phyloP scores from a whole-genome alignment of 768 basidiomycete genomes.

The Tulasnella sp. region DNA sequence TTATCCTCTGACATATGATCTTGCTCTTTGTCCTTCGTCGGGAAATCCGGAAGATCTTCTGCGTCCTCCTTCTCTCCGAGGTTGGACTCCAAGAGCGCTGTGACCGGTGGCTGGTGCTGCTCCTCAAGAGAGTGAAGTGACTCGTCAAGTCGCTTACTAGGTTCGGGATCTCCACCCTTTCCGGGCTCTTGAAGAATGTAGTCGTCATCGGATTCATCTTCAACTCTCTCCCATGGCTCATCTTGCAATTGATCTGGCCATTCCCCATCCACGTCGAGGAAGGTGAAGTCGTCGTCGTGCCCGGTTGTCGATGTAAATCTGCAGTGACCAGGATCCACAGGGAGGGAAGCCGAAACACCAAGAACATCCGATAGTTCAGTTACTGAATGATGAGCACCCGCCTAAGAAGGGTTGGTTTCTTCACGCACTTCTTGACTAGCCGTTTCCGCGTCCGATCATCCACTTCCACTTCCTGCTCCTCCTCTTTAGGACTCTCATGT shows the following conservation, averaged over 20 bases:
- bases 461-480: background rate
- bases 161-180: background rate
- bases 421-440: background rate
- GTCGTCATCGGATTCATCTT: background rate
- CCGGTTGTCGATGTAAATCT: background rate
- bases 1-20: background rate
- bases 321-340: background rate
- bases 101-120: background rate
- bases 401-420: background rate
- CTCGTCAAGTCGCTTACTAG: background rate
- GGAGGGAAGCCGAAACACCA: background rate
- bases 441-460: background rate
- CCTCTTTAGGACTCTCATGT: background rate
- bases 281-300: background rate
- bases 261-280: background rate
- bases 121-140: background rate
- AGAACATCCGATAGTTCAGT: background rate
- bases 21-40: background rate
- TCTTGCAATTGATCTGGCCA: background rate
- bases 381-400: background rate
- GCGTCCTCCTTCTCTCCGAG: background rate
- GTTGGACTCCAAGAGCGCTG: background rate
- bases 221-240: background rate
- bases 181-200: background rate
- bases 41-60: background rate